Base-by-base conservation (phyloP, 1,284 basidiomycete genomes). In the Phenoliferia sp. region DNA sequence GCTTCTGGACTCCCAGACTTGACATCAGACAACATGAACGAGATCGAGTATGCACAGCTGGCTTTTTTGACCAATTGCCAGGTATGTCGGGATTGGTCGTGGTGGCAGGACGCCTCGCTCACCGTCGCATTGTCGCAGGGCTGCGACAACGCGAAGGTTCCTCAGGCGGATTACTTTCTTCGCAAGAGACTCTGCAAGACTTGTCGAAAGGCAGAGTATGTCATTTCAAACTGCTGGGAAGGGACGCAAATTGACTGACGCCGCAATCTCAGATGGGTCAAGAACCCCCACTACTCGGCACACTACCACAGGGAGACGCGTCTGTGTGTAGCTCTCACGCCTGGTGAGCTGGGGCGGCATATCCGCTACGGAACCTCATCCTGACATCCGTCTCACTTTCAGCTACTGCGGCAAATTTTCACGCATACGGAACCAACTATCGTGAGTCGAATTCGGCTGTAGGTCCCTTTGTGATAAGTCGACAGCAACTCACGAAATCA, bases 1-100 rank as follows among this genome's bases (percentile, higher is more conserved):
- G 22, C 34, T 5, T 62, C 58, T 32, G 62, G 59, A 3, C 52
- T 70, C 1, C 66, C 66, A 2, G 64, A 65, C 26, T 59, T 68
- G 31, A 22, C 29, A 28, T 55, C 52, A 29, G 22, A 22, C 19
- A 29, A 48, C 4, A 63, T 65, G 64, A 57, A 58, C 10, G 62
- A 66, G 16, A 28, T 68, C 19, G 44, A 61, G 57, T 66, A 68
- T 52, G 69, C 64, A 0, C 31, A 39, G 1, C 29, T 66, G 26
- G 26, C 68, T 17, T 62, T 39, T 35, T 56, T 52, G 12, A 63
- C 58, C 26, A 64, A 60, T 12, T 70, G 64, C 64, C 31, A 29
- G 57, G 57, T 36, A 26, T 15, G 57, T 26, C 12, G 3, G 1
- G 10, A 0, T 32, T 10, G 17, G 4, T 16, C 28, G 4, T 5